Conservation (phyloP, 257 asterid species). For the Verbascum thapsus region DNA sequence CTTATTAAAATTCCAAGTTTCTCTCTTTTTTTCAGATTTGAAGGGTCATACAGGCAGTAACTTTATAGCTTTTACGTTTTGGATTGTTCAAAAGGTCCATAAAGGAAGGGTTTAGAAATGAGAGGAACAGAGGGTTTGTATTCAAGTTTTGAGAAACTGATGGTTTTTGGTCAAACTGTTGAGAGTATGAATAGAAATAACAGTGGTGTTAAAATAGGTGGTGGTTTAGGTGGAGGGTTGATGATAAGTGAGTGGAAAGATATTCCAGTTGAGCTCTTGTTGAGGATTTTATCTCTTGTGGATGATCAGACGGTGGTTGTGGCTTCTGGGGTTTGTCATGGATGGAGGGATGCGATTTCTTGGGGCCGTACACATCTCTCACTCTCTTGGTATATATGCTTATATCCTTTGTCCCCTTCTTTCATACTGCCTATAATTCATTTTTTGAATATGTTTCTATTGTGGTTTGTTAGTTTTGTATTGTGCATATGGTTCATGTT, state of each 20-base stretch:
- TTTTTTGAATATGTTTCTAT: neutral
- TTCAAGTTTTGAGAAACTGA: constrained; percentile 64
- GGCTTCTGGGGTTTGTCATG: constrained; percentile 95
- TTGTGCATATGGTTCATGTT: neutral
- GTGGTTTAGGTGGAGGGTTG: no score
- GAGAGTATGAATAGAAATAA: constrained; percentile 10
- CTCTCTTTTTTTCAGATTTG: constrained; percentile 29
- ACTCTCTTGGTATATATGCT: constrained; percentile 73
- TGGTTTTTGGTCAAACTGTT: no score
- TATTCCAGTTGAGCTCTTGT: constrained; percentile 81
- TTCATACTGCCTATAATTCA: neutral
- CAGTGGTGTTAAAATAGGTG: no score
- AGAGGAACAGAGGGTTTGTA: constrained; percentile 53
- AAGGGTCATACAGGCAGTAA: constrained; percentile 25
- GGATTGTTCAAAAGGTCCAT: constrained; percentile 19
- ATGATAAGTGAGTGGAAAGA: constrained; percentile 85
- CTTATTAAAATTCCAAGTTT: constrained; percentile 19
- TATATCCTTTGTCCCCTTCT: neutral
- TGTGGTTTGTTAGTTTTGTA: neutral
- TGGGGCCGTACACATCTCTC: constrained; percentile 83
- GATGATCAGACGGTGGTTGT: constrained; percentile 88
- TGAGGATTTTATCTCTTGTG: constrained; percentile 74
- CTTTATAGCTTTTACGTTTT: constrained; percentile 27
- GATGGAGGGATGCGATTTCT: constrained; percentile 93
- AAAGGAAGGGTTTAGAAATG: no score